These are phyloP conservation scores for Euphorbia schlechtendalii DNA, from an alignment of 441 rosid species.

Conservation along the genomic window DNA sequence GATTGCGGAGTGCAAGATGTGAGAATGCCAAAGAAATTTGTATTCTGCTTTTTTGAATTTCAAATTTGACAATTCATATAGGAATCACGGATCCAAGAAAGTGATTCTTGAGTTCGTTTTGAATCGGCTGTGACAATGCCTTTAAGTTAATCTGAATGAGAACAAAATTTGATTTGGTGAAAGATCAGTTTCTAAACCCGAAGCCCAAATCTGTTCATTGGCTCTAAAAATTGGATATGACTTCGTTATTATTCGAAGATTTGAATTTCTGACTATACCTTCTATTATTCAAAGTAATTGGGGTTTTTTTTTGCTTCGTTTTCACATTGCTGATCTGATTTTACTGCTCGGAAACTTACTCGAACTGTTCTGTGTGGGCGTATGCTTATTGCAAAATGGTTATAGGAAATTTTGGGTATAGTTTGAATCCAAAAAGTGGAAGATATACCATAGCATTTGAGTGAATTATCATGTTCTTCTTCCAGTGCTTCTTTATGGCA, in stretches of 20 bases:
- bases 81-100: constrained; percentile 12
- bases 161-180: too few relatives aligned
- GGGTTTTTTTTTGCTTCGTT: too few relatives aligned
- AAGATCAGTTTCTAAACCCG: constrained; percentile 2
- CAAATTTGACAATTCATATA: constrained; percentile 6
- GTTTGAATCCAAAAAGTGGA: too few relatives aligned
- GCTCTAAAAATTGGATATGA: background rate
- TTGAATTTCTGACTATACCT: background rate
- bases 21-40: constrained; percentile 15
- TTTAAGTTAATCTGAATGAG: background rate
- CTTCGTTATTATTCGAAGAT: background rate
- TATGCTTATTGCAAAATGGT: background rate
- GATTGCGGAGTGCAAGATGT: constrained; percentile 21
- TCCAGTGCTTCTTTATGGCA: background rate
- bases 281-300: too few relatives aligned
- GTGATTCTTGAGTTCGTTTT: background rate
- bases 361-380: background rate
- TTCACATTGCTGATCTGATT: too few relatives aligned
- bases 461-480: background rate
- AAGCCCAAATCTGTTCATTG: background rate
- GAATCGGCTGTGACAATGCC: background rate
- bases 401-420: too few relatives aligned
- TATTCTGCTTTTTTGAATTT: constrained; percentile 4
- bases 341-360: background rate
- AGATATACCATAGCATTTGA: constrained; percentile 3